phyloP scores from a whole-genome alignment of 2,329 filamentous ascomycete genomes.

The Xylariaceae sp. region DNA sequence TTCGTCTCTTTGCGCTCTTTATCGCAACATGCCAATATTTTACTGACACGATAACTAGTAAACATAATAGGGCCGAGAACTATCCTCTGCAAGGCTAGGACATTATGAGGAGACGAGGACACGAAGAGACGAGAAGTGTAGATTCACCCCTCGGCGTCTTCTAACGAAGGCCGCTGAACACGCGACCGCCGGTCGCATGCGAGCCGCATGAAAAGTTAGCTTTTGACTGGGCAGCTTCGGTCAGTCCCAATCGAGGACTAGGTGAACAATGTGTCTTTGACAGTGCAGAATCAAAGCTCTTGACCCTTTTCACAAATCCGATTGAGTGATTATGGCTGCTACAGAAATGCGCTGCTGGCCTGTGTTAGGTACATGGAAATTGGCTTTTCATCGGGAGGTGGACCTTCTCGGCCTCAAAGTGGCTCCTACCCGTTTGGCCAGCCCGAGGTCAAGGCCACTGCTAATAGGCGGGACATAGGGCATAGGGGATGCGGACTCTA shows the following conservation, averaged over 20 bases:
- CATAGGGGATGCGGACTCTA: not conserved
- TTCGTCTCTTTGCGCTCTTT: not conserved
- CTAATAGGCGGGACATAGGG: not conserved
- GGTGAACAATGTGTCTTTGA: not conserved
- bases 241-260: not conserved
- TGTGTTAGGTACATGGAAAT: not conserved
- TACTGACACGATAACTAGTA: not conserved
- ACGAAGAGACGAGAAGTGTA: not conserved
- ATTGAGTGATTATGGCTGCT: not conserved
- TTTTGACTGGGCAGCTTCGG: no score
- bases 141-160: not conserved
- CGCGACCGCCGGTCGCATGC: not conserved
- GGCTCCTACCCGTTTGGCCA: not conserved
- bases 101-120: not conserved
- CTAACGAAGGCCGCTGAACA: not conserved
- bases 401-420: no score
- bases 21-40: not conserved
- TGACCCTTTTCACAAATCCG: not conserved
- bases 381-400: not conserved
- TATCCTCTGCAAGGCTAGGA: not conserved
- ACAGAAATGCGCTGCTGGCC: no score
- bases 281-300: not conserved
- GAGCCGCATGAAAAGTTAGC: not conserved
- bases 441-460: not conserved
- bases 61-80: not conserved